A percentile compares a stretch with the other conserved stretches of the same genome.
Evolutionary conservation across 345 rosid genomes (phyloP).

Genomic region (Hevea brasiliensis): DNA sequence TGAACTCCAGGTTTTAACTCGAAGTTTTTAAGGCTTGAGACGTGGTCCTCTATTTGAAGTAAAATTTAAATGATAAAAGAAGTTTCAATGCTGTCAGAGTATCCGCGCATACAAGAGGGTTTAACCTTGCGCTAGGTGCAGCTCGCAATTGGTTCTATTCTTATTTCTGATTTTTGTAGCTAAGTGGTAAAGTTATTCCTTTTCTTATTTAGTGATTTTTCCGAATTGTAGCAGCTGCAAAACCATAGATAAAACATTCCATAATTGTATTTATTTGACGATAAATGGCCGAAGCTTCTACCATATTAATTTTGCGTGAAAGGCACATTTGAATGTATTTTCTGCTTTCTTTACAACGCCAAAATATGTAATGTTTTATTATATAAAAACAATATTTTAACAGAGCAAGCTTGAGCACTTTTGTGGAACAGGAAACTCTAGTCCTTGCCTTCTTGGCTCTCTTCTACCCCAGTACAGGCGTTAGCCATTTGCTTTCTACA

Average conservation of each 20-base stretch:
- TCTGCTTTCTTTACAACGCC: no score
- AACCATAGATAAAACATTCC: neutral
- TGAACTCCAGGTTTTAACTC: constrained; percentile 58
- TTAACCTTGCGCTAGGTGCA: neutral
- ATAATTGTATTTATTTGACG: neutral
- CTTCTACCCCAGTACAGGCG: no score
- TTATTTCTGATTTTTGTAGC: neutral
- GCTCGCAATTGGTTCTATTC: neutral
- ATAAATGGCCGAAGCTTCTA: neutral
- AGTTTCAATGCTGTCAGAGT: neutral
- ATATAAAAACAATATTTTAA: no score
- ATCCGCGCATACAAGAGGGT: neutral
- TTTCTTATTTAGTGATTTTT: neutral
- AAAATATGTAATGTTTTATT: no score
- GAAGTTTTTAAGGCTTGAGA: neutral
- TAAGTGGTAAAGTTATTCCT: neutral
- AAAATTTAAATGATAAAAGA: neutral
- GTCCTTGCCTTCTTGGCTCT: no score
- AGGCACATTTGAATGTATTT: no score
- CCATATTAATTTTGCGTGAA: neutral
- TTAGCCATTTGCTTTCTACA: no score
- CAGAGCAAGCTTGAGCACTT: no score
- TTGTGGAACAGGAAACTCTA: no score
- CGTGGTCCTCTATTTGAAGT: neutral
- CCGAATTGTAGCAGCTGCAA: neutral